Base-by-base conservation (phyloP, 805 yeast genomes). In the Zygosaccharomyces lentus region DNA sequence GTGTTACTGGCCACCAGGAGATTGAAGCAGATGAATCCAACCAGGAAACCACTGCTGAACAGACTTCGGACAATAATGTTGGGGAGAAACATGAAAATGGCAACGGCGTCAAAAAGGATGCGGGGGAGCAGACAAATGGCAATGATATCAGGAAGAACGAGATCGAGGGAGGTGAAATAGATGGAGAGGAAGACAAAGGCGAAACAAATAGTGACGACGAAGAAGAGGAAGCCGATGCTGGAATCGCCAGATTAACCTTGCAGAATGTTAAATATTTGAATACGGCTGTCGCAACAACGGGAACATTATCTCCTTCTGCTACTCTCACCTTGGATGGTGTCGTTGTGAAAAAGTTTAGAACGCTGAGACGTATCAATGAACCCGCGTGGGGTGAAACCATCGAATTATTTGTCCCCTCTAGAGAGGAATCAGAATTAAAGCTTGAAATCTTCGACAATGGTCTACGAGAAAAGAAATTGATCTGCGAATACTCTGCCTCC, bases 301-400 rank as follows among this genome's bases (percentile, higher is more conserved):
- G 74, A 23, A 55, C 52, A 26, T 51, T 73, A 50, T 68, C 82
- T 59, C 84, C 93, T 24, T 81, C 76, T 62, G 89, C 89, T 12
- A 86, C 82, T 56, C 62, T 86, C 16, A 78, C 67, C 54, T 62
- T 84, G 41, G 78, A 83, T 61, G 75, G 75, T 32, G 75, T 80
- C 51, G 65, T 78, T 44, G 71, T 75, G n/a, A 75, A 76, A 55
- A 68, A 67, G 5, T 77, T 80, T 45, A 78, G 93, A 70, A 74
- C 76, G 26, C 70, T 84, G 60, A 81, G 78, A 57, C 75, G 78
- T 58, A 74, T 80, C 7, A 86, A 84, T 56, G 87, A 81, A 57
- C 95, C 95, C 13, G 68, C 81, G 9, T 86, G 85, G 81, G 81
- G 79, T 48, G 80, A 80, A 56, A 62, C 74, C 24, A 64, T 80